phyloP scores from a whole-genome alignment of 1,284 basidiomycete species.

The Pseudozyma flocculosa region DNA sequence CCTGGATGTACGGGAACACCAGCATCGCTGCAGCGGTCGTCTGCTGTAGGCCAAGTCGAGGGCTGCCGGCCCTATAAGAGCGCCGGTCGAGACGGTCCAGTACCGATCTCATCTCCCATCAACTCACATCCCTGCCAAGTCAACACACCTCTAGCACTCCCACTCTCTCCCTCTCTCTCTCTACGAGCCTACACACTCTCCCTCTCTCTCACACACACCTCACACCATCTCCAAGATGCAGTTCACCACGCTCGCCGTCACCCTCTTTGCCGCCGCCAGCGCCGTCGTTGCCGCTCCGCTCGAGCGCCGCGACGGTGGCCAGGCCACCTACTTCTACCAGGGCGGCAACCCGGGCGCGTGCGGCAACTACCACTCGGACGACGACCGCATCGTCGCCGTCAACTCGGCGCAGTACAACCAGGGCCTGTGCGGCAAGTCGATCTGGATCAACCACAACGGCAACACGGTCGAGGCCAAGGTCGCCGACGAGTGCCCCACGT shows the following conservation, averaged over 20 bases:
- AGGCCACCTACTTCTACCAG: slow-evolving; percentile 48
- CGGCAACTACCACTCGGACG: slow-evolving; percentile 33
- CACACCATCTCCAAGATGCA: slow-evolving; percentile 17
- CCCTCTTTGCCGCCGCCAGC: slow-evolving; percentile 23
- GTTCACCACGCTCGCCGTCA: slow-evolving; percentile 33
- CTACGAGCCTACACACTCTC: not conserved
- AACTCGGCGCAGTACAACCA: slow-evolving; percentile 28
- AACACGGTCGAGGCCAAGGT: slow-evolving; percentile 32
- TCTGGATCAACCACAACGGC: slow-evolving; percentile 26
- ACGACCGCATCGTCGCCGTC: slow-evolving; percentile 18
- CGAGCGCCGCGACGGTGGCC: slow-evolving; percentile 19
- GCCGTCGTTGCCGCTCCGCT: slow-evolving; percentile 25
- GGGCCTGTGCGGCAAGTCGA: slow-evolving; percentile 19
- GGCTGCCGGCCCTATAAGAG: too few relatives aligned
- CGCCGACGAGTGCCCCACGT: slow-evolving; percentile 42
- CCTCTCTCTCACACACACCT: not conserved
- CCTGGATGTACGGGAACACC: too few relatives aligned
- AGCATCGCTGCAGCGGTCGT: too few relatives aligned
- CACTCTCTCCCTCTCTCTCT: not conserved
- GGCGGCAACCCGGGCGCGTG: slow-evolving; percentile 45
- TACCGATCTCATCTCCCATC: too few relatives aligned
- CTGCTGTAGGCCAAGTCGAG: too few relatives aligned
- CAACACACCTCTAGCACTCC: not conserved
- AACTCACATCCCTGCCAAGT: too few relatives aligned
- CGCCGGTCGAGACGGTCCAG: too few relatives aligned